phyloP scores from a whole-genome alignment of 768 basidiomycete species.

The Nidula microcarpa region DNA sequence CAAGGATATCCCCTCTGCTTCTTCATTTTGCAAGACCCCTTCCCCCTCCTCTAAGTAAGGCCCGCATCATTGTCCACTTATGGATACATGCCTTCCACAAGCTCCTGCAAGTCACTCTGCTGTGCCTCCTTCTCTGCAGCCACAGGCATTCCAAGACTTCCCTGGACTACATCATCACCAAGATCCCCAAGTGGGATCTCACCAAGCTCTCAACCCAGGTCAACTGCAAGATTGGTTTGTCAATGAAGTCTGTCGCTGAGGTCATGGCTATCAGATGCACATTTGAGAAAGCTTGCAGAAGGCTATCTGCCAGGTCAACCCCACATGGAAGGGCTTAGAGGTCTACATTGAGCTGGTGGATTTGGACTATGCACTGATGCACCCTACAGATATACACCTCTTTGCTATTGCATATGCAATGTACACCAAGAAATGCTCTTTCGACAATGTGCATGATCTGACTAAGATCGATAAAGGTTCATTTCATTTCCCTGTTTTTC shows the following conservation, averaged over 20 bases:
- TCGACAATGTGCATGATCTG: slow-evolving; percentile 86
- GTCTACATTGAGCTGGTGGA: slow-evolving; percentile 89
- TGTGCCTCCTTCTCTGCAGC: no score
- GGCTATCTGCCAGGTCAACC: slow-evolving; percentile 96
- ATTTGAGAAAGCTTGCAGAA: slow-evolving; percentile 99
- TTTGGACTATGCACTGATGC: slow-evolving; percentile 71
- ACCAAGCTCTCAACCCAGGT: slow-evolving; percentile 96
- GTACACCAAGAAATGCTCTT: slow-evolving; percentile 88
- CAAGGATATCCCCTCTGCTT: no score
- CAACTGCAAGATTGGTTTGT: slow-evolving; percentile 89
- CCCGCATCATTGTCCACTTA: no score
- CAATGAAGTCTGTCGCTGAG: slow-evolving; percentile 99
- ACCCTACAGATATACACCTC: slow-evolving; percentile 92
- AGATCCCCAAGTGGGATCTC: slow-evolving; percentile 99
- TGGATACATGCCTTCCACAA: no score
- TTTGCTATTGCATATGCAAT: slow-evolving; percentile 98
- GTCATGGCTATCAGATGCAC: slow-evolving; percentile 99
- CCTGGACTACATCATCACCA: slow-evolving; percentile 98
- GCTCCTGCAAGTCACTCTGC: no score
- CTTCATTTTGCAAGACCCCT: no score
- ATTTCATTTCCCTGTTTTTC: slow-evolving; percentile 2
- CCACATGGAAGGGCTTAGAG: slow-evolving; percentile 95
- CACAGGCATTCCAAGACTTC: slow-evolving; percentile 99
- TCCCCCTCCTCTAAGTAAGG: no score
- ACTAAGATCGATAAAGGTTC: slow-evolving; percentile 96